Conservation (phyloP, 345 rosid genomes). For the Populus nigra region DNA sequence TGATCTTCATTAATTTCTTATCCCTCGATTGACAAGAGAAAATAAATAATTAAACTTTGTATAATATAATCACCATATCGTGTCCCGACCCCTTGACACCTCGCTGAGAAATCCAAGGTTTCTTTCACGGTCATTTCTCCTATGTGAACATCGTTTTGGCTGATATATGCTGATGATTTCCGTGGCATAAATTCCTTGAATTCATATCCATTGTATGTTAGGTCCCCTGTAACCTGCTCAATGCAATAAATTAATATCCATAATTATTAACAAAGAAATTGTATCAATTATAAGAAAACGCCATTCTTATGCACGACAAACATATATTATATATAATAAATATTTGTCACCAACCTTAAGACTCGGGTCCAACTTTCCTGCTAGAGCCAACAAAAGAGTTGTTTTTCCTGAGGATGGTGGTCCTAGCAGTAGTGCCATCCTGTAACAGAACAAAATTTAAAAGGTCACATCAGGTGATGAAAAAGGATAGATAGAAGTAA, state of each 20-base stretch:
- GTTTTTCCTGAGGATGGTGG: slow-evolving; percentile 96
- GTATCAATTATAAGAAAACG: background rate
- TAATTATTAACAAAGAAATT: too few species aligned
- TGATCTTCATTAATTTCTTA: background rate
- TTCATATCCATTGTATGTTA: slow-evolving; percentile 68
- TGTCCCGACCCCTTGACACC: slow-evolving; percentile 88
- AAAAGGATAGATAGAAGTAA: background rate
- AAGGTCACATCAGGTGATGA: background rate
- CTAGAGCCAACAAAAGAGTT: slow-evolving; percentile 69
- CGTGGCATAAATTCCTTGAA: slow-evolving; percentile 69
- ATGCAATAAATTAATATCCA: background rate
- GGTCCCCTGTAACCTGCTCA: slow-evolving; percentile 60
- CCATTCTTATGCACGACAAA: background rate
- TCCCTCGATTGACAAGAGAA: background rate
- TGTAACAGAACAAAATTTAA: slow-evolving; percentile 7
- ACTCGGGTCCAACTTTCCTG: slow-evolving; percentile 67
- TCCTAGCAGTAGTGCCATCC: slow-evolving; percentile 76
- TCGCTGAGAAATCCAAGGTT: slow-evolving; percentile 88
- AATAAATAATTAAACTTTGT: background rate
- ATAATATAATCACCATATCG: slow-evolving; percentile 62
- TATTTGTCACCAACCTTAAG: slow-evolving; percentile 44
- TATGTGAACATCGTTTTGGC: slow-evolving; percentile 87
- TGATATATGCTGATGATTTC: slow-evolving; percentile 87
- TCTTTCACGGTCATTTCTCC: slow-evolving; percentile 92
- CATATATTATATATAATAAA: background rate